Conservation (phyloP, 768 basidiomycete genomes). For the Pisolithus albus region DNA sequence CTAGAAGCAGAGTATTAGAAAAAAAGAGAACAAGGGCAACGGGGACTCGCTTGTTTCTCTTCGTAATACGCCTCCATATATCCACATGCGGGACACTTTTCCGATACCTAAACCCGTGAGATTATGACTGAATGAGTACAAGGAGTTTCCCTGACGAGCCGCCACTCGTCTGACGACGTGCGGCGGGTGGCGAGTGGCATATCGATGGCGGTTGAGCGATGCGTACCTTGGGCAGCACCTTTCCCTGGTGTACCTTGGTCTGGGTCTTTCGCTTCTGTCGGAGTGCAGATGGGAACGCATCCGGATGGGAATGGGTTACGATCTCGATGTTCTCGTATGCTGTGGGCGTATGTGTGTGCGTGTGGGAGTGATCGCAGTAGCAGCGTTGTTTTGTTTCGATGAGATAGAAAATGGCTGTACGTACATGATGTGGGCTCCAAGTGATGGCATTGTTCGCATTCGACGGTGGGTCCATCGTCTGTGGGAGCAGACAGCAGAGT, state of each 20-base stretch:
- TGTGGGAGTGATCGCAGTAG: not conserved
- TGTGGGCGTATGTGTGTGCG: conserved; percentile 22
- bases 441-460: conserved; percentile 84
- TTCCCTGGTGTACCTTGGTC: conserved; percentile 69
- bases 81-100: conserved; percentile 85
- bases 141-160: no score
- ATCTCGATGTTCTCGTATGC: conserved; percentile 88
- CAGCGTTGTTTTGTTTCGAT: not conserved
- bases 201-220: not conserved
- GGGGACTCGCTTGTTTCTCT: conserved; percentile 65
- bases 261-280: conserved; percentile 86
- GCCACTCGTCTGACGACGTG: no score
- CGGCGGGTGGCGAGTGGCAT: no score
- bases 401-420: conserved; percentile 25
- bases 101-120: conserved; percentile 32
- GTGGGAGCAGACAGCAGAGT: conserved; percentile 79
- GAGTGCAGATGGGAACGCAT: conserved; percentile 88
- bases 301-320: conserved; percentile 84
- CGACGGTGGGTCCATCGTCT: conserved; percentile 65
- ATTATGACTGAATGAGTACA: conserved; percentile 41
- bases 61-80: conserved; percentile 82
- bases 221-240: conserved; percentile 61
- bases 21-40: not conserved
- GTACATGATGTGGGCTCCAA: conserved; percentile 84
- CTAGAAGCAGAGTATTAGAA: conserved; percentile 30